Evolutionary conservation across 2,329 filamentous ascomycete genomes (phyloP), one percentile per base, ranked within the genome.

Genomic region (Diaporthe batatas): DNA sequence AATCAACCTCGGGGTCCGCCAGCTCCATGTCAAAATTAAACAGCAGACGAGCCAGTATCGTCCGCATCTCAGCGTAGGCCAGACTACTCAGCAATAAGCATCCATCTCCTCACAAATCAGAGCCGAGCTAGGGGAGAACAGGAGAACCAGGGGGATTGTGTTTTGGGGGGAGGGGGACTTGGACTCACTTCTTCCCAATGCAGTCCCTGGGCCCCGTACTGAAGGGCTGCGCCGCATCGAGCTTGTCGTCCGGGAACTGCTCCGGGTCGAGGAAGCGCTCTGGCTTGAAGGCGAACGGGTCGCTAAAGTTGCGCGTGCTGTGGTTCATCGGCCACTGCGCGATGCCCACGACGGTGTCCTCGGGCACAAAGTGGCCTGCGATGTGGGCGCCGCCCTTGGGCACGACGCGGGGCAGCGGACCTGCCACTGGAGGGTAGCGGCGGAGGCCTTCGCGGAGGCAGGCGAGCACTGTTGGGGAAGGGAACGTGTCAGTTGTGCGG

Each of bases 21-120:
- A 87, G 77, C 51, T 78, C 76, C 73, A 87, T 71, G 71, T 89
- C 86, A 75, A 88, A 89, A 64, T 85, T 85, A 77, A 82, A 88
- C 0, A 89, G 75, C 6, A 89, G 75, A 2, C 82, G 82, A 0
- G 84, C 83, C 8, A 89, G 76, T 49, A 88, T 84, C 6, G 87
- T 77, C 6, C 86, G 81, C 82, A 88, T 86, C 76, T 89, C 86
- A 25, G 84, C 80, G 65, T 86, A 86, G 3, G 86, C 86, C 49
- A 89, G 79, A 72, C 85, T 87, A 57, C 53, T 14, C 12, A 10
- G 2, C 0, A 4, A 8, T 65, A 29, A 53, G 44, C 54, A 39
- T 59, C 21, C 49, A 54, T 3, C 7, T 53, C 6, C 55, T 23
- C 55, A 39, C 25, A 51, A 42, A 3, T 5, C 23, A 21, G 34